Evolutionary conservation across 306 rosid genomes (phyloP), one percentile per base, ranked within the genome.

Genomic region (Malus asiatica): DNA sequence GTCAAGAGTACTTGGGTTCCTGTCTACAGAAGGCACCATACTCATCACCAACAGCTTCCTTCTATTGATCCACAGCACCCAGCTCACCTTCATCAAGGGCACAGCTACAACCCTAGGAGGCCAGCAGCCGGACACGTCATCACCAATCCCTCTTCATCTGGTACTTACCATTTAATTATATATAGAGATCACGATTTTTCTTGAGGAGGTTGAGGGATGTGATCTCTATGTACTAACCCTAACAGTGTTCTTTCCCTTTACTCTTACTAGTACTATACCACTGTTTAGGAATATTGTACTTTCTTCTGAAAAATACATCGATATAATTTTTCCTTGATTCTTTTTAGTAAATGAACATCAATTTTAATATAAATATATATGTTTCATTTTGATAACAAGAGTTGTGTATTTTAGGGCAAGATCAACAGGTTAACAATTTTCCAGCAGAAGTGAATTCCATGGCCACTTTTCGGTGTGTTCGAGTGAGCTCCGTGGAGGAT

Each of bases 1-100:
- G 64, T 92, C 64, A 85, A 78, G 51, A 89, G 96, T 73, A 92
- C 97, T 68, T 89, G 95, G 97, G 78, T 87, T 72, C 89, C 93
- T 71, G 81, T 80, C 1, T 75, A 82, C 68, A 77, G 72, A 68
- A 82, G 93, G 61, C 85, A 86, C 72, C 88, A 78, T 2, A 78
- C 80, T 70, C 38, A 67, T 40, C 22, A 66, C 57, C 78, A 69
- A 11, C 77, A 77, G 9, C 63, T 38, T 1, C 66, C 74, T 59
- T 27, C 76, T 66, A 20, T 61, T 32, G 22, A 13, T 71, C 60
- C 53, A 76, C 90, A 65, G 13, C 83, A 77, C 27, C 77, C 40
- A 51, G 45, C 59, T 40, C 66, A 23, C 13, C 66, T 52, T 40
- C 72, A 18, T 68, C 68, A 25, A 16, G 71, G 42, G 19, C 85